Percentiles rank a stretch among this genome's conserved stretches.
Conservation (phyloP, 345 rosid species). For the sweet orange (Citrus sinensis) region DVS_A1.0 CM039166.1:24434501-24435000, state of each 20-base stretch:
- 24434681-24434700: slow-evolving; percentile 83
- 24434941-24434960: slow-evolving; percentile 91
- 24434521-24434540: no score
- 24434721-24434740: slow-evolving; percentile 88
- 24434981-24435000: slow-evolving; percentile 33
- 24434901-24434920: slow-evolving; percentile 90
- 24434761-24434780: not conserved
- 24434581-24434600: not conserved
- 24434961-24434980: slow-evolving; percentile 42
- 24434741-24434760: not conserved
- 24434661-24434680: slow-evolving; percentile 80
- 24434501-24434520: no score
- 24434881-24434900: slow-evolving; percentile 80
- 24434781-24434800: not conserved
- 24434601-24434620: slow-evolving; percentile 77
- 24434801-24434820: not conserved
- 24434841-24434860: not conserved
- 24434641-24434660: slow-evolving; percentile 92
- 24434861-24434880: not conserved
- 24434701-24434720: slow-evolving; percentile 77
- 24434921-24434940: slow-evolving; percentile 93
- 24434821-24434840: not conserved
- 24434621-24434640: slow-evolving; percentile 86
- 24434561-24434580: no score
- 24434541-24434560: no score